phyloP scores from a whole-genome alignment of 2,329 filamentous ascomycete species.

The Fusarium sp. region DNA sequence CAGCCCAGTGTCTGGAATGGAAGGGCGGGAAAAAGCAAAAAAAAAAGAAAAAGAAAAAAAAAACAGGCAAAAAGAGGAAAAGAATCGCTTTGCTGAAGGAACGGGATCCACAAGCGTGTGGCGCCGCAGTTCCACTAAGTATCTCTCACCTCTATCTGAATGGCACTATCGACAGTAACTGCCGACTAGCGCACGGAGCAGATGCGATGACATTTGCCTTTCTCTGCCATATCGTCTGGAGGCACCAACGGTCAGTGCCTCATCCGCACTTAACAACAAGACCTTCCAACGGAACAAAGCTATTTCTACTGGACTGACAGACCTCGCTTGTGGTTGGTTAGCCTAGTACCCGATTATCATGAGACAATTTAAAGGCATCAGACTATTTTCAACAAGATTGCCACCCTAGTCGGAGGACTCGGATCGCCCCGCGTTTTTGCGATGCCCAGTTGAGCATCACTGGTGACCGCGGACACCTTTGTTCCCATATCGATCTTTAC shows the following conservation, averaged over 20 bases:
- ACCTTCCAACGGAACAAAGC: not conserved
- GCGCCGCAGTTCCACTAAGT: constrained; percentile 40
- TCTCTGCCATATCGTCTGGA: not conserved
- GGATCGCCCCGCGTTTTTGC: constrained; percentile 19
- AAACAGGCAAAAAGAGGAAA: not conserved
- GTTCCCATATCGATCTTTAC: constrained; percentile 13
- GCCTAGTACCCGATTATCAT: constrained; percentile 14
- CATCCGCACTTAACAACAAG: not conserved
- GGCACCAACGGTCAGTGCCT: not conserved
- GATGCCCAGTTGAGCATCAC: constrained; percentile 12
- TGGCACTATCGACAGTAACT: constrained; percentile 13
- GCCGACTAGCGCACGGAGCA: constrained; percentile 15
- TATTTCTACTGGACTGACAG: constrained; percentile 1
- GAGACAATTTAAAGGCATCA: constrained; percentile 29
- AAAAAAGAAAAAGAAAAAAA: constrained; percentile 23
- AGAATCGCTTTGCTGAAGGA: constrained; percentile 16
- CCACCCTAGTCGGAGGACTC: constrained; percentile 16
- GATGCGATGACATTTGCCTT: constrained; percentile 18
- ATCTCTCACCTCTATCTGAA: constrained; percentile 5
- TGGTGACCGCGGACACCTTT: constrained; percentile 10
- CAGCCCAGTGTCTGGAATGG: constrained; percentile 41
- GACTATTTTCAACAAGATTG: constrained; percentile 7
- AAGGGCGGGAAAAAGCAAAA: constrained; percentile 31
- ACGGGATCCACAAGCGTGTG: constrained; percentile 43
- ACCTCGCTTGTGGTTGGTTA: constrained; percentile 9